Conservation (phyloP, 23 red algal genomes). For the Gracilaria caudata region DNA sequence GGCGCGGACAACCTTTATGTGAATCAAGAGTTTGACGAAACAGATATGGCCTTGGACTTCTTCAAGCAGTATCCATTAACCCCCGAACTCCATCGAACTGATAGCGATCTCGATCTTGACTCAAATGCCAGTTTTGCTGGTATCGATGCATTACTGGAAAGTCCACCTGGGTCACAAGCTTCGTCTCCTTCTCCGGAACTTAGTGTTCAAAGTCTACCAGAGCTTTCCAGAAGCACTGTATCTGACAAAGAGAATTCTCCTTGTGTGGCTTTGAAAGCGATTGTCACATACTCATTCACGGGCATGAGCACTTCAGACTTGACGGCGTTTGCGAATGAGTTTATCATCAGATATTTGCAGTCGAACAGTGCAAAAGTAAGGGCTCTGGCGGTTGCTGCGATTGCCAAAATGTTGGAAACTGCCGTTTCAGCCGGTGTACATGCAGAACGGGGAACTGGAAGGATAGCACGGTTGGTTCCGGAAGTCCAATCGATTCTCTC, state of each 20-base stretch:
- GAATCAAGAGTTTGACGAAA: background rate
- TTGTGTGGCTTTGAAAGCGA: conserved; percentile 61
- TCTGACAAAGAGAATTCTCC: conserved; percentile 66
- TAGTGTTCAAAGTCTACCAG: conserved; percentile 16
- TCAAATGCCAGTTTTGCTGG: background rate
- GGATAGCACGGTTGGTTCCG: conserved; percentile 13
- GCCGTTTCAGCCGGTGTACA: background rate
- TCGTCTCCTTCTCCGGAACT: conserved; percentile 20
- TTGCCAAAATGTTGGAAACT: conserved; percentile 51
- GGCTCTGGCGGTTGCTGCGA: conserved; percentile 23
- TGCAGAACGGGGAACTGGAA: conserved; percentile 7
- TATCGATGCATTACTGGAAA: conserved; percentile 17
- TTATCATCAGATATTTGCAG: conserved; percentile 53
- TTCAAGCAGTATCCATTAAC: conserved; percentile 49
- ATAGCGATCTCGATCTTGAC: conserved; percentile 12
- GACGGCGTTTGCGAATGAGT: conserved; percentile 39
- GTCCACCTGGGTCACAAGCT: conserved; percentile 16
- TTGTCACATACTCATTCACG: conserved; percentile 44
- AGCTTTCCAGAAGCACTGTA: background rate
- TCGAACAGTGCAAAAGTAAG: conserved; percentile 55
- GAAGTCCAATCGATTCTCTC: conserved; percentile 58
- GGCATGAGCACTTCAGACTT: conserved; percentile 43
- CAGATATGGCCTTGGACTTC: conserved; percentile 9
- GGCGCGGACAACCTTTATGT: background rate
- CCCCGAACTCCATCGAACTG: conserved; percentile 43